Evolutionary conservation across 306 rosid genomes (phyloP), one percentile per base, ranked within the genome.

Genomic region (Cicer arietinum): DNA sequence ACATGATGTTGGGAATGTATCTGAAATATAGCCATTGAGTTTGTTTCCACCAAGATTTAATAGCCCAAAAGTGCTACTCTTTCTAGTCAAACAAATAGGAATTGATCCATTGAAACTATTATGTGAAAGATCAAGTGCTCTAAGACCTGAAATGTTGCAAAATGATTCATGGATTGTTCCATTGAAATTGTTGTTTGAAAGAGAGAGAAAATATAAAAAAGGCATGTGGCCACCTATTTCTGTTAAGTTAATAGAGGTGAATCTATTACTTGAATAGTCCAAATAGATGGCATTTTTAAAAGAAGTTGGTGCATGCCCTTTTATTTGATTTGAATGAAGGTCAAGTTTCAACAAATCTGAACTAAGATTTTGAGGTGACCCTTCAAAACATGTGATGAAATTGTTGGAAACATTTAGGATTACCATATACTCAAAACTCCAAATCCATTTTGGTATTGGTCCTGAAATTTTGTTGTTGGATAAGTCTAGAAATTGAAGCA

Each of bases 391-490:
- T 11, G 4, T 54, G 1, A 90, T 12, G 0, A 51, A 17, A 47
- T 90, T 90, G 45, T 40, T 42, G 14, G 95, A 90, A 58, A 90
- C 79, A 80, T 86, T 90, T 10, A 87, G 35, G 2, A 17, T 1
- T 2, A 0, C 0, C 64, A 86, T 43, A 14, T 0, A 16, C 0
- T 37, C 14, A n/a, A 78, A 25, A 51, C 5, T 52, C 89, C 89
- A 88, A 18, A 90, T 74, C 95, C 90, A 85, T 3, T 41, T 74
- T 6, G 94, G 90, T 43, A 87, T 41, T 9, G n/a, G 10, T 10
- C 87, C 90, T 2, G 8, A 7, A 48, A 89, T 81, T 0, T 77
- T 71, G 67, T 89, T 89, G 1, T 9, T 0, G 0, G 91, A 85
- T 10, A 87, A 75, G 81, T 87, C 90, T 67, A 89, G 40, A 68